phyloP scores from a whole-genome alignment of 2,329 filamentous ascomycete genomes.

The Aspergillus caelatus region DNA sequence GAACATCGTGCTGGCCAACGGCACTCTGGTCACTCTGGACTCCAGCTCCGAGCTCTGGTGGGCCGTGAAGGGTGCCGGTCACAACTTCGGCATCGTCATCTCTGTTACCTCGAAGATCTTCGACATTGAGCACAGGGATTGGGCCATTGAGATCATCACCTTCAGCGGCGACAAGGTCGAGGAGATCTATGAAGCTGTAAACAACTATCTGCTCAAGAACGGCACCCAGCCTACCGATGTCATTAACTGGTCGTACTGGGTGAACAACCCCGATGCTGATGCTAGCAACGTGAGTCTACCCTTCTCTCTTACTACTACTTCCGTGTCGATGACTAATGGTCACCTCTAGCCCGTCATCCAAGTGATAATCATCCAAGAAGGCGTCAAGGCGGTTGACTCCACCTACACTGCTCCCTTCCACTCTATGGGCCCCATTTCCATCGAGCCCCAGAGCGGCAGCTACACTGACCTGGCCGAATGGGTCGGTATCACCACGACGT shows the following conservation, averaged over 20 bases:
- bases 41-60: conserved; percentile 57
- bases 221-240: conserved; percentile 49
- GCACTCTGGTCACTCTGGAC: conserved; percentile 44
- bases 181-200: conserved; percentile 50
- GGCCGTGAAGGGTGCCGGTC: conserved; percentile 59
- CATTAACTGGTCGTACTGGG: conserved; percentile 51
- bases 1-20: conserved; percentile 56
- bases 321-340: neutral
- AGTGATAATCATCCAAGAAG: conserved; percentile 37
- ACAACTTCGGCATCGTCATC: conserved; percentile 64
- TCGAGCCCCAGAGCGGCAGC: conserved; percentile 37
- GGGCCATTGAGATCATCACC: conserved; percentile 47
- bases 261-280: conserved; percentile 29
- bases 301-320: neutral
- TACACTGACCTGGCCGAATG: conserved; percentile 51
- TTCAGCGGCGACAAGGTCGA: conserved; percentile 56
- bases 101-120: conserved; percentile 52
- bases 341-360: conserved; percentile 29
- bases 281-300: conserved; percentile 25
- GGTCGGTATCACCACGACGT: conserved; percentile 44
- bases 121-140: conserved; percentile 40
- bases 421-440: conserved; percentile 43
- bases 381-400: conserved; percentile 42
- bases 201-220: conserved; percentile 48
- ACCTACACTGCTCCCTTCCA: conserved; percentile 49